A percentile compares a stretch with the other conserved stretches of the same genome.
Conservation (phyloP, 1,284 basidiomycete species). For the Melampsora larici-populina region DNA sequence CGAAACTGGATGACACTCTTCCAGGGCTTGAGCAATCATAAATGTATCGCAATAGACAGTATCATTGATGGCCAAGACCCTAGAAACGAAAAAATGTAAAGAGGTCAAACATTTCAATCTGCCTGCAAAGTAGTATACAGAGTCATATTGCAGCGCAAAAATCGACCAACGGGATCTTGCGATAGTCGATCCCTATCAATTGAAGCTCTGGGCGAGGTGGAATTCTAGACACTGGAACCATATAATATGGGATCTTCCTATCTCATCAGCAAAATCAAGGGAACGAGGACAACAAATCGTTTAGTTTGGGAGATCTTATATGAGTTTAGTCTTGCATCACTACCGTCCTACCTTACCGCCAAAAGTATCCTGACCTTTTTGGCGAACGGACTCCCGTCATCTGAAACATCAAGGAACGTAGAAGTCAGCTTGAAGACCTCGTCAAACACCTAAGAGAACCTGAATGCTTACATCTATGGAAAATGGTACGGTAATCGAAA, state of each 20-base stretch:
- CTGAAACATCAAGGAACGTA: not conserved
- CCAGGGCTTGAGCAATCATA: conserved; percentile 42
- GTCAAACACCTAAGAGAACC: not conserved
- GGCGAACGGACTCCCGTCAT: conserved; percentile 34
- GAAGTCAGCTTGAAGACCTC: not conserved
- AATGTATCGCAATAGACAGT: conserved; percentile 43
- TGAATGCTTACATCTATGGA: not conserved
- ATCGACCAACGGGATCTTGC: conserved; percentile 33
- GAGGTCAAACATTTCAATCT: not conserved
- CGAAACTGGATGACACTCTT: conserved; percentile 33
- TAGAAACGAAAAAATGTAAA: not conserved
- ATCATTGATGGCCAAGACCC: conserved; percentile 42
- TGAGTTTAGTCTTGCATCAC: not conserved
- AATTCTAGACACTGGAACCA: conserved; percentile 36
- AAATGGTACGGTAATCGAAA: not conserved
- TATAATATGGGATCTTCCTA: conserved; percentile 30
- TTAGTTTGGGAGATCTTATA: not conserved
- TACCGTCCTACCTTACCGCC: conserved; percentile 3
- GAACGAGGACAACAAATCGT: not conserved
- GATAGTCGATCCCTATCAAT: conserved; percentile 41
- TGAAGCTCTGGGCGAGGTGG: conserved; percentile 43
- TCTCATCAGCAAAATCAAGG: not conserved
- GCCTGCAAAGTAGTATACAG: not conserved
- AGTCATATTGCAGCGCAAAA: not conserved
- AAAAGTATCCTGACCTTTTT: conserved; percentile 24